phyloP scores from a whole-genome alignment of 1,284 basidiomycete species.

The Trametes pubescens region DNA sequence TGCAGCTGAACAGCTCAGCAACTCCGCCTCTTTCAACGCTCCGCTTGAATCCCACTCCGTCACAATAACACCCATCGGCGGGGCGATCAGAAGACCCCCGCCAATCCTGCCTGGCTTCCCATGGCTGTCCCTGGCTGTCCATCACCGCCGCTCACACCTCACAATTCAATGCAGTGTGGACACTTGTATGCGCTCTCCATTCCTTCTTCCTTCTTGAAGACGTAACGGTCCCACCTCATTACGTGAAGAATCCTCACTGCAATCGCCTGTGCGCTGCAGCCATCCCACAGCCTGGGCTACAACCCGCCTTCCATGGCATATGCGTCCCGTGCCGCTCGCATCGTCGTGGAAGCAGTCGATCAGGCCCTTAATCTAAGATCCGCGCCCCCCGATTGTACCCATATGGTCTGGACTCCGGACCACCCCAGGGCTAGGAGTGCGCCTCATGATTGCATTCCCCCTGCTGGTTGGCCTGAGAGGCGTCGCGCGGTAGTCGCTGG shows the following conservation, averaged over 20 bases:
- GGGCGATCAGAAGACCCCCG: conserved; percentile 19
- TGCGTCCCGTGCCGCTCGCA: conserved; percentile 9
- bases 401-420: conserved; percentile 13
- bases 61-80: conserved; percentile 9
- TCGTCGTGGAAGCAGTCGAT: conserved; percentile 22
- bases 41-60: conserved; percentile 11
- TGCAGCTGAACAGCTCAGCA: conserved; percentile 5
- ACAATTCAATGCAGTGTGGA: neutral
- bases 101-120: neutral
- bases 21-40: conserved; percentile 16
- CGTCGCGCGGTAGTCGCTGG: conserved; percentile 17
- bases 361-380: conserved; percentile 28
- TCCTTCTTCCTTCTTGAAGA: conserved; percentile 15
- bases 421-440: conserved; percentile 3
- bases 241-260: conserved; percentile 15
- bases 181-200: conserved; percentile 14
- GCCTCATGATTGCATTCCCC: conserved; percentile 2
- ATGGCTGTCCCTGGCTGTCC: neutral
- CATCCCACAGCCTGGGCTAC: conserved; percentile 13
- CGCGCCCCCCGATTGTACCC: conserved; percentile 16
- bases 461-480: neutral
- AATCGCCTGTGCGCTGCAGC: conserved; percentile 13
- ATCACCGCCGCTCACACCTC: conserved; percentile 2
- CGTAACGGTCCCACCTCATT: conserved; percentile 14
- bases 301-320: conserved; percentile 16